Conservation (phyloP, 352 stramenopile species). For the Phytophthora parvispora region DNA sequence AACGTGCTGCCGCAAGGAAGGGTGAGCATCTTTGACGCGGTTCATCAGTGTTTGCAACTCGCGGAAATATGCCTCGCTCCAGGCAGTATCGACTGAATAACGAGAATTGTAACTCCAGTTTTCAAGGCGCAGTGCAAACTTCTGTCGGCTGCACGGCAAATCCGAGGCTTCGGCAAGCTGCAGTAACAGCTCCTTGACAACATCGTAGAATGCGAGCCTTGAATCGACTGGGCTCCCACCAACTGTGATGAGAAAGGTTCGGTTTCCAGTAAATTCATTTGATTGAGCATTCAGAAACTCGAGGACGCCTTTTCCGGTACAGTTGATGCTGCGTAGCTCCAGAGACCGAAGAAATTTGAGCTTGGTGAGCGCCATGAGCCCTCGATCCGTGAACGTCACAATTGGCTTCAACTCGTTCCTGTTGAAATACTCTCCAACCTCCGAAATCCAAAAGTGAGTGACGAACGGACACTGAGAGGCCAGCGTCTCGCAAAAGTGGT, state of each 20-base stretch:
- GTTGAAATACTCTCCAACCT: constrained; percentile 43
- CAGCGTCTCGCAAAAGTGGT: constrained; percentile 36
- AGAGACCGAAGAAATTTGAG: constrained; percentile 41
- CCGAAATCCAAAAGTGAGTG: constrained; percentile 28
- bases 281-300: constrained; percentile 41
- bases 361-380: constrained; percentile 35
- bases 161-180: constrained; percentile 2
- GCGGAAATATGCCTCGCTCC: constrained; percentile 13
- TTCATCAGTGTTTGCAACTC: constrained; percentile 17
- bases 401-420: constrained; percentile 29
- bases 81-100: constrained; percentile 4
- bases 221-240: constrained; percentile 21
- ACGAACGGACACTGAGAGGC: constrained; percentile 28
- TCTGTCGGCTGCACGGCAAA: constrained; percentile 3
- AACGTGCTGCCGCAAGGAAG: constrained; percentile 20
- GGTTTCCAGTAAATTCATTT: constrained; percentile 28
- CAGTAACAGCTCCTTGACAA: constrained; percentile 13
- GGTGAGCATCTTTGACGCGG: constrained; percentile 15
- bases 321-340: constrained; percentile 44
- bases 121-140: constrained; percentile 20
- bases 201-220: constrained; percentile 37
- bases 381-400: constrained; percentile 37
- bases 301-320: constrained; percentile 39
- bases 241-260: constrained; percentile 40
- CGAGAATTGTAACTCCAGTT: constrained; percentile 25